phyloP scores from a whole-genome alignment of 768 basidiomycete genomes.

The Clitopilus passeckerianus region DNA sequence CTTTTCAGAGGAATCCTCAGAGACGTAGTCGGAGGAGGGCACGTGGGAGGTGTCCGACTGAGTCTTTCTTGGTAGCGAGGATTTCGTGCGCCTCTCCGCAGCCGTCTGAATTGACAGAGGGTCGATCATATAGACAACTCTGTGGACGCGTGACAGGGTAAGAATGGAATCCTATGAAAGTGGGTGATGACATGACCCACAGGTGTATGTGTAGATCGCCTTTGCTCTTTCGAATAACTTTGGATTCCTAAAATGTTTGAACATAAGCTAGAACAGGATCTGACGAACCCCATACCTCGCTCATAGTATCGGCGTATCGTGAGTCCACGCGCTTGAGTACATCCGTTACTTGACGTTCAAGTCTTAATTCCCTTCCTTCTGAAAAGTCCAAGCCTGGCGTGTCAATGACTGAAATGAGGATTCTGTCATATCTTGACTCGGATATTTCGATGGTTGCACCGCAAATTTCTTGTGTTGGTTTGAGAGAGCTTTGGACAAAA shows the following conservation, averaged over 20 bases:
- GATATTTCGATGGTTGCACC: constrained; percentile 75
- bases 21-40: constrained; percentile 47
- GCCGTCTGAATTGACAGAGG: constrained; percentile 63
- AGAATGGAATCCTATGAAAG: constrained; percentile 8
- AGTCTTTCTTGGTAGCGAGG: constrained; percentile 45
- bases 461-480: constrained; percentile 58
- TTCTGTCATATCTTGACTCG: constrained; percentile 78
- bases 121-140: constrained; percentile 75
- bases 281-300: constrained; percentile 51
- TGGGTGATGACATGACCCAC: constrained; percentile 40
- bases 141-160: constrained; percentile 40
- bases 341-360: constrained; percentile 72
- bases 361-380: constrained; percentile 65
- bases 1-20: constrained; percentile 47
- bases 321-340: constrained; percentile 77
- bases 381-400: constrained; percentile 81
- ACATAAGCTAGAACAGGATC: background rate
- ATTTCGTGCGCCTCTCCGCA: constrained; percentile 43
- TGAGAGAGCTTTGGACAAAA: constrained; percentile 58
- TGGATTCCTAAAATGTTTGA: constrained; percentile 59
- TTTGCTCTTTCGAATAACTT: constrained; percentile 81
- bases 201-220: constrained; percentile 89
- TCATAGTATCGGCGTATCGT: constrained; percentile 84
- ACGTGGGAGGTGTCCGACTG: constrained; percentile 63
- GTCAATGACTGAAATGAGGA: constrained; percentile 77